Base-by-base conservation (phyloP, 2,329 filamentous ascomycete species). In the Neurospora crassa region DNA sequence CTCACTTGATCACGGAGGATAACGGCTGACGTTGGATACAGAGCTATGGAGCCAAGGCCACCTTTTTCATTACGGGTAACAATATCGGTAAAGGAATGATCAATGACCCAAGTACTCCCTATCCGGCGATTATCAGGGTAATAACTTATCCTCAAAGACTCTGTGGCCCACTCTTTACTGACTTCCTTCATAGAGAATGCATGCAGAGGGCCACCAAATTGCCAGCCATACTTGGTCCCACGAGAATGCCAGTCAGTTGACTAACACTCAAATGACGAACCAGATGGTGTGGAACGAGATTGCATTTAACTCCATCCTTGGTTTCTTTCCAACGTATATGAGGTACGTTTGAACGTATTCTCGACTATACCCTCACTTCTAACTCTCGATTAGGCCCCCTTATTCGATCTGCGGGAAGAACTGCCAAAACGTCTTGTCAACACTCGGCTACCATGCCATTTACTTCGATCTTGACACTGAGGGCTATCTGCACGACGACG, bases 41-140 rank as follows among this genome's bases (percentile, higher is more conserved):
- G 75, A 82, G 80, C 37, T 89, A 90, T 76, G 81, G 85, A 40
- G 89, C 87, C 16, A 89, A 87, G 74, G 90, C 88, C 1, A 92
- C 90, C 1, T 92, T 92, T 78, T 91, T 91, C 79, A 83, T 91
- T 73, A 88, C 84, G 8, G 86, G 86, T 5, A 87, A 84, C 78
- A 88, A 87, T 78, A 81, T 85, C 47, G 83, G 83, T 74, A 88
- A 88, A 78, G 86, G 86, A 45, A 78, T 83, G 74, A 88, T 89
- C 74, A 87, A 89, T 73, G 81, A 84, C 70, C 78, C 82, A 3
- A 81, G 80, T 18, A 80, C 81, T 12, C 79, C 79, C n/a, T 86
- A 83, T 79, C 79, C 82, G n/a, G 79, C 79, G 16, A 79, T 83
- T 59, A 84, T 87, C 75, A 80, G 81, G 79, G 81, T 77, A 77